Evolutionary conservation across 2,329 filamentous ascomycete genomes (phyloP), one percentile per base, ranked within the genome.

Genomic region (Pestalotiopsis sp.): DNA sequence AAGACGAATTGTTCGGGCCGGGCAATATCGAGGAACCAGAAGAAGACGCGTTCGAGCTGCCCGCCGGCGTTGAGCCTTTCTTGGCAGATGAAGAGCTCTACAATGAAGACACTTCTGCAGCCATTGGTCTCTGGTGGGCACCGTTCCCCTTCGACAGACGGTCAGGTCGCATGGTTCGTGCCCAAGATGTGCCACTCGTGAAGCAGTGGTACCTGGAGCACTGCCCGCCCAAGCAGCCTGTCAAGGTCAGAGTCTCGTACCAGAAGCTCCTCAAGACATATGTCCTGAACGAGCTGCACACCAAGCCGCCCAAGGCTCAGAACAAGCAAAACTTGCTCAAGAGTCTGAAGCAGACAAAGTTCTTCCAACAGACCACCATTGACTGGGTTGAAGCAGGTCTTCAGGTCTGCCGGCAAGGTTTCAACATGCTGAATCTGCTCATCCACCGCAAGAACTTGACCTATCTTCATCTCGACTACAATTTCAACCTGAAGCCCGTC

Each of bases 191-290:
- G 23, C 94, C 97, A 3, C 84, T 99, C 9, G 93, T 99, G 66
- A 99, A 99, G 82, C 96, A 98, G 80, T 98, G 94, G 93, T 99
- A 99, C 77, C 87, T 99, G 5, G 95, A 99, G 81, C 97, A 99
- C 78, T 95, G 94, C 72, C 95, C 96, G 12, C 89, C 92, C 68
- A 84, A 85, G 71, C 94, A 97, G 75, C 95, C 96, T 0, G 95
- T 98, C 73, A 99, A 99, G 83, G 95, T 99, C 67, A 90, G 96
- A 76, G 96, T 99, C 11, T 99, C 96, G 0, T 99, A 99, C 79
- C 96, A 99, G 81, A 99, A 99, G 83, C 85, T 99, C 69, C 86
- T 99, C 58, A 99, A 99, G 85, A 95, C 93, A 3, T 99, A 91
- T 74, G 96, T 99, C 20, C 87, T 99, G 72, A 99, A 99, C 74